Conservation (phyloP, 129 eudicot genomes). For the Helichrysum umbraculigerum region DNA sequence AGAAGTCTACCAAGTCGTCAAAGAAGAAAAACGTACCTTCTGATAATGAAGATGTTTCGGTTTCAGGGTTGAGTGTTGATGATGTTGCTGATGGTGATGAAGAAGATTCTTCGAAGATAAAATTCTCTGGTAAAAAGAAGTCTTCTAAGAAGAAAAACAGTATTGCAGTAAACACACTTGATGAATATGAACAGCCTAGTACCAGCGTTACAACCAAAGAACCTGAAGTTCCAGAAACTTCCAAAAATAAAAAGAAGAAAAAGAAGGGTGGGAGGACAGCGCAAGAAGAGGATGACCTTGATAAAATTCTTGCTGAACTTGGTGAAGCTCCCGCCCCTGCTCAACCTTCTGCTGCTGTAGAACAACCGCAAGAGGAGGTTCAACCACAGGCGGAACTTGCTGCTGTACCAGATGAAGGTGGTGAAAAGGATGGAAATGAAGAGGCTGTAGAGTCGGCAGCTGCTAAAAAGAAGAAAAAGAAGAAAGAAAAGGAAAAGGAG, state of each 20-base stretch:
- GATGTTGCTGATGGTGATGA: conserved; percentile 47
- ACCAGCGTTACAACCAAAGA: conserved; percentile 34
- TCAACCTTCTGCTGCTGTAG: conserved; percentile 38
- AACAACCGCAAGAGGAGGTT: conserved; percentile 48
- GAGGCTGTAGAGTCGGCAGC: neutral
- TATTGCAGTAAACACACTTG: conserved; percentile 32
- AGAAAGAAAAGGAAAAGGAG: conserved; percentile 92
- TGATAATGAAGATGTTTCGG: conserved; percentile 52
- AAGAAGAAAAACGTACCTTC: conserved; percentile 43
- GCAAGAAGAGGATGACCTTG: conserved; percentile 89
- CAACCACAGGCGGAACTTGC: conserved; percentile 49
- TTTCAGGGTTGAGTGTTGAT: conserved; percentile 47
- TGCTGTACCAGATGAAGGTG: conserved; percentile 51
- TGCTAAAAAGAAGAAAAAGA: conserved; percentile 38
- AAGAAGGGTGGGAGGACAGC: conserved; percentile 80
- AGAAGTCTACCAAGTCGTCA: conserved; percentile 54
- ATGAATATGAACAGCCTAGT: conserved; percentile 41
- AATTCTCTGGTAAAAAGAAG: conserved; percentile 88
- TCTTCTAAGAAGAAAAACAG: conserved; percentile 77
- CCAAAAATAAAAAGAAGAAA: conserved; percentile 88
- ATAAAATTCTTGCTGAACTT: conserved; percentile 78
- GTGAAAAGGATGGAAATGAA: conserved; percentile 69
- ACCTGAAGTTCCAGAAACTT: conserved; percentile 47
- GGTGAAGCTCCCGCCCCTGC: conserved; percentile 66
- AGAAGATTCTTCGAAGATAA: conserved; percentile 49